Percentiles rank a stretch among this genome's conserved stretches.
Conservation (phyloP, 2,329 filamentous ascomycete genomes). For the Didymella glomerata region DNA sequence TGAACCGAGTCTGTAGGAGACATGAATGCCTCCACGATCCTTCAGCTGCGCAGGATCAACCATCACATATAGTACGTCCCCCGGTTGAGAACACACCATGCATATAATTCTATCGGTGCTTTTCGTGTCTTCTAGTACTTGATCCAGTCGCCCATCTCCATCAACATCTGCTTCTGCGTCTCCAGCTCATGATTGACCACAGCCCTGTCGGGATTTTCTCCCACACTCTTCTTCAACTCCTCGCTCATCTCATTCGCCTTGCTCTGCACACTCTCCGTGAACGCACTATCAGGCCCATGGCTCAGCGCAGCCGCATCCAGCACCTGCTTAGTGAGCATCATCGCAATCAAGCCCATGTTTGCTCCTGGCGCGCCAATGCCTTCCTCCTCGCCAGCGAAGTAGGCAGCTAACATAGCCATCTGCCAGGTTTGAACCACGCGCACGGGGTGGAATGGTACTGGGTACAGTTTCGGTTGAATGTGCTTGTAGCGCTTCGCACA, state of each 20-base stretch:
- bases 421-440: constrained; percentile 61
- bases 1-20: neutral
- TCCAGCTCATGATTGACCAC: constrained; percentile 38
- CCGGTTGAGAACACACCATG: neutral
- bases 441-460: constrained; percentile 60
- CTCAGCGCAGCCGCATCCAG: constrained; percentile 51
- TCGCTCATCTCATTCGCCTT: constrained; percentile 50
- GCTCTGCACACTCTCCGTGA: constrained; percentile 51
- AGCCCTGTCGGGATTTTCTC: constrained; percentile 29
- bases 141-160: constrained; percentile 43
- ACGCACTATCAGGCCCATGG: constrained; percentile 55
- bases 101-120: neutral
- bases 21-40: too few species aligned
- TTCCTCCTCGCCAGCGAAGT: constrained; percentile 38
- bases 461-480: constrained; percentile 62
- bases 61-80: neutral
- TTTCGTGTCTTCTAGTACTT: constrained; percentile 8
- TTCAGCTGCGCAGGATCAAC: neutral
- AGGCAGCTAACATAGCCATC: constrained; percentile 50
- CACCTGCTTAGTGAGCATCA: constrained; percentile 55
- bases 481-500: constrained; percentile 61
- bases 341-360: constrained; percentile 55
- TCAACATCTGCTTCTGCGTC: constrained; percentile 37
- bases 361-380: constrained; percentile 42
- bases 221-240: constrained; percentile 32